Evolutionary conservation across 2,329 filamentous ascomycete genomes (phyloP).

Genomic region (Periconia digitata): DNA sequence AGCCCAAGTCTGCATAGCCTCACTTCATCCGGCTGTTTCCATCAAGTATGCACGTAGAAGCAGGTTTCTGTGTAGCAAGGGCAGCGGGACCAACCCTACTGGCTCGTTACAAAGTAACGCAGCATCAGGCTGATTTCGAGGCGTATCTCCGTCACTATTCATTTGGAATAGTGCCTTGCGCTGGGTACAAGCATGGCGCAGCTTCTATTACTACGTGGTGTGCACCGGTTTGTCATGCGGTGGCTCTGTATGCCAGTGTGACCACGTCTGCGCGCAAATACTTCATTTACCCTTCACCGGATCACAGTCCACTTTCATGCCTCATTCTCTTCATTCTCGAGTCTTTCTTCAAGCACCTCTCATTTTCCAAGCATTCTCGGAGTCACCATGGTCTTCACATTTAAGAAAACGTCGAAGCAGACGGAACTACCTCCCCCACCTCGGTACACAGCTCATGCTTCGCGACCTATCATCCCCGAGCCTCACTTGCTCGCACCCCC

Average conservation of each 20-base stretch:
- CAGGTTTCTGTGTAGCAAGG: too few species aligned
- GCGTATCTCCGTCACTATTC: too few species aligned
- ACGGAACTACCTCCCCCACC: background rate
- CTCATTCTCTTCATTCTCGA: background rate
- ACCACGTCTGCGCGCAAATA: too few species aligned
- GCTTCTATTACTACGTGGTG: conserved; percentile 2
- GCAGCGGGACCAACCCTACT: too few species aligned
- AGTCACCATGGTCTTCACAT: background rate
- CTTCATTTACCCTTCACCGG: too few species aligned
- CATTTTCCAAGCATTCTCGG: background rate
- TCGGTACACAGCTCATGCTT: background rate
- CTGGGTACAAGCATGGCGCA: background rate
- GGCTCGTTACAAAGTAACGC: too few species aligned
- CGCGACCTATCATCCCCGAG: background rate
- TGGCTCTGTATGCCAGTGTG: background rate
- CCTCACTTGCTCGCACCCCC: background rate
- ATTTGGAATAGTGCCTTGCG: too few species aligned
- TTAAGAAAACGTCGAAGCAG: background rate
- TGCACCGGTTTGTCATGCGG: background rate
- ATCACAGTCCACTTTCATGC: too few species aligned
- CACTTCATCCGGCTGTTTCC: too few species aligned
- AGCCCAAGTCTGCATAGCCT: too few species aligned
- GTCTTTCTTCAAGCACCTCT: background rate
- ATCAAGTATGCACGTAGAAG: too few species aligned
- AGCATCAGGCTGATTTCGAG: too few species aligned